Evolutionary conservation across 1,284 basidiomycete species (phyloP), one percentile per base, ranked within the genome.

Genomic region (Microbotryum saponariae): DNA sequence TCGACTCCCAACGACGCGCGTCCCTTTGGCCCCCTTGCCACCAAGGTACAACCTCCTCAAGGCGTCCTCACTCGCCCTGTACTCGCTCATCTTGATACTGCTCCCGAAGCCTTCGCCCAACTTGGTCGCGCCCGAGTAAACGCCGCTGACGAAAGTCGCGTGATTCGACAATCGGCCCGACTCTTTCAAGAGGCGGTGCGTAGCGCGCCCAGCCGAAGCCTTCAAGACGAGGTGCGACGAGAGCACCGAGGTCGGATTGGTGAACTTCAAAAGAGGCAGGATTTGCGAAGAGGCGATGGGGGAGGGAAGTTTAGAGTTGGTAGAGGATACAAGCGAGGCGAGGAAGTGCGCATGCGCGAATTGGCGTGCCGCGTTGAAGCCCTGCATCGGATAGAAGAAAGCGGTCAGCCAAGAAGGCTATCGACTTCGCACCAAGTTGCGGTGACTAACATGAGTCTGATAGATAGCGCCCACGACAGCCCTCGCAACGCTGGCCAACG

Each of bases 41-140:
- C 58, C 62, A 16, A 73, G 61, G 56, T 71, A 73, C 37, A 71
- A 60, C 60, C 72, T 60, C 51, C 68, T 51, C 16, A 73, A 29
- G 29, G 72, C 72, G 44, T 73, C 72, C 61, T 73, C 72, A 21
- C 83, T 66, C 74, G 91, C 92, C 62, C 96, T 81, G 77, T 85
- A 96, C 77, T 97, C 91, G 20, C 92, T 93, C 94, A 98, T 98
- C 73, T 84, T 85, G 61, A 97, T 79, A 20, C 89, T 91, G 70
- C 85, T 89, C 53, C 96, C 96, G 73, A 91, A 91, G 9, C 92
- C 93, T 78, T 99, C 93, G 16, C 94, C 91, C 3, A 99, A 82
- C 77, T 97, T 85, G 31, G 78, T 70, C 67, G 88, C 87, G 23
- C 82, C 83, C n/a, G 89, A 88, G 76, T 84, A 97, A 54, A 96